phyloP scores from a whole-genome alignment of 441 rosid species.

The Pelargonium australe region DNA sequence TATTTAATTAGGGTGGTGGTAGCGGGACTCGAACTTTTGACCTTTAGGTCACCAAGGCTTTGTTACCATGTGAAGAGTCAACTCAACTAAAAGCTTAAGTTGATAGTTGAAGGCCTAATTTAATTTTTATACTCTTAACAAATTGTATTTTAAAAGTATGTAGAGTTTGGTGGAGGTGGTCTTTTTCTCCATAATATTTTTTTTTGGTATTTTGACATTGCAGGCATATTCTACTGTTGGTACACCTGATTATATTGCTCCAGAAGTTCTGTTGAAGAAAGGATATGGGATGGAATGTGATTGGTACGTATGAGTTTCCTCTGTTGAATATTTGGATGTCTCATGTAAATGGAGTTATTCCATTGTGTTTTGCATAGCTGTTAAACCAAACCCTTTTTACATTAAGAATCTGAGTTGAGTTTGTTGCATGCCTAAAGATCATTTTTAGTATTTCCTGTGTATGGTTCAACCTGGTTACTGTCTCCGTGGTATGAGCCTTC shows the following conservation, averaged over 20 bases:
- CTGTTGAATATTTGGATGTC: background rate
- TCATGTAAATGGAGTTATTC: background rate
- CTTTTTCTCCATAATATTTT: background rate
- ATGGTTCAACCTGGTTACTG: background rate
- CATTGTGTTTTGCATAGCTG: background rate
- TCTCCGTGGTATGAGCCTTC: conserved; percentile 1
- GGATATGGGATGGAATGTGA: conserved; percentile 99
- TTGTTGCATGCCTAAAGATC: conserved; percentile 6
- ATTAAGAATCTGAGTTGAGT: conserved; percentile 6
- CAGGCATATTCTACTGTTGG: conserved; percentile 98
- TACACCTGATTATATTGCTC: conserved; percentile 96
- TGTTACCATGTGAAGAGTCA: no score
- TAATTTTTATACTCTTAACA: no score
- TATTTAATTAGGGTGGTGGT: no score
- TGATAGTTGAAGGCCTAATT: no score
- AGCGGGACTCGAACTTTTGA: no score
- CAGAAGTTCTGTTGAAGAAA: conserved; percentile 95
- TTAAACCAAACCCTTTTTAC: background rate
- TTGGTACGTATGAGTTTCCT: conserved; percentile 35
- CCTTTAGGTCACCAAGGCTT: no score
- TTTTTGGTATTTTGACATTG: background rate
- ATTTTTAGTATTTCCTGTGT: conserved; percentile 4
- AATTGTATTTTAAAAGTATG: background rate
- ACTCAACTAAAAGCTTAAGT: no score
- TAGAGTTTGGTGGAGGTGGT: background rate